Conservation (phyloP, 768 basidiomycete species). For the Leucosporidium creatinivorum region DNA sequence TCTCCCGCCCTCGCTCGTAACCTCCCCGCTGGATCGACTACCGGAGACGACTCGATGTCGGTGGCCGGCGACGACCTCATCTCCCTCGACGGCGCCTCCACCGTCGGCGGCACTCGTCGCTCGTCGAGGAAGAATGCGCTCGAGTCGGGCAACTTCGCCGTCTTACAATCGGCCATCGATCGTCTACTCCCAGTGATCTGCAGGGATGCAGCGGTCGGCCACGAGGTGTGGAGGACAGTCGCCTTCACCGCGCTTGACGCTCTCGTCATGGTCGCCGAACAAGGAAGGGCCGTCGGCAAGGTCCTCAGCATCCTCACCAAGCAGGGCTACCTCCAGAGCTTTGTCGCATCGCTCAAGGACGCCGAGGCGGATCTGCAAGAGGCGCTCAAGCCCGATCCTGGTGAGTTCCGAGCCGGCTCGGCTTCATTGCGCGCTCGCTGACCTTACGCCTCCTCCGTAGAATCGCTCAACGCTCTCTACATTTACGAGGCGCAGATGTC, state of each 20-base stretch:
- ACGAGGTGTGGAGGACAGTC: constrained; percentile 94
- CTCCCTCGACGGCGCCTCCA: constrained; percentile 36
- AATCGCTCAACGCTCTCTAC: constrained; percentile 81
- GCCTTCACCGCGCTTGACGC: constrained; percentile 85
- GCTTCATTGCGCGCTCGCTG: background rate
- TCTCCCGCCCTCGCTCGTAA: constrained; percentile 17
- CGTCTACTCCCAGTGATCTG: constrained; percentile 64
- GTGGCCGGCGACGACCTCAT: constrained; percentile 29
- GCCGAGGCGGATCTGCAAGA: constrained; percentile 64
- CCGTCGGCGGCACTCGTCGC: constrained; percentile 41
- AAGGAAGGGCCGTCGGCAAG: constrained; percentile 48
- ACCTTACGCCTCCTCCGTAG: constrained; percentile 45
- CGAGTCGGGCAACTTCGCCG: constrained; percentile 56
- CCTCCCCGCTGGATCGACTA: constrained; percentile 8
- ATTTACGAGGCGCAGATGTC: constrained; percentile 95
- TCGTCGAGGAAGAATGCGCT: constrained; percentile 44
- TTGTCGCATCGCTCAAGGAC: constrained; percentile 77
- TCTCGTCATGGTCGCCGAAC: constrained; percentile 58
- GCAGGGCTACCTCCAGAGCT: constrained; percentile 71
- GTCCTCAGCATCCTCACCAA: constrained; percentile 59
- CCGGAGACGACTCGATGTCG: constrained; percentile 18
- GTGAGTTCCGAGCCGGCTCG: constrained; percentile 46
- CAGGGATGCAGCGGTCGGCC: constrained; percentile 88
- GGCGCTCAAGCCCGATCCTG: constrained; percentile 81
- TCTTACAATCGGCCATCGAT: constrained; percentile 64